phyloP scores from a whole-genome alignment of 192 early-diverging fungal species.

The Dissophora ornata region DNA sequence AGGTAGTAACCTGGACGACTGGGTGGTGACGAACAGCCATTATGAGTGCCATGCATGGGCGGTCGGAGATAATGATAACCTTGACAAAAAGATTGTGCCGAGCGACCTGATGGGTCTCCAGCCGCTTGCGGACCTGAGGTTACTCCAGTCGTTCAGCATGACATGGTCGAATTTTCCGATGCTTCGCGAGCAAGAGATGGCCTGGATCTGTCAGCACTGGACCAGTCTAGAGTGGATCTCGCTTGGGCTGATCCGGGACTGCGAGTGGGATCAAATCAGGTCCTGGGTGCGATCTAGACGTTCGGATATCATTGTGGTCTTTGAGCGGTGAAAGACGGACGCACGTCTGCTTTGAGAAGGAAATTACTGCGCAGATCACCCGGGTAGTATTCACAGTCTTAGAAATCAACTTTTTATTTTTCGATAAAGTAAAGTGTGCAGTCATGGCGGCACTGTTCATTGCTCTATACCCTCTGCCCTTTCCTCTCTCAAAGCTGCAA shows the following conservation, averaged over 20 bases:
- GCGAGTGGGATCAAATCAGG: slow-evolving; percentile 22
- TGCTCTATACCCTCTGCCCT: too few species aligned
- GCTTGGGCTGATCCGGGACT: slow-evolving; percentile 15
- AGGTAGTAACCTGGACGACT: neutral
- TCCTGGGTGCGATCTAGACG: slow-evolving; percentile 7
- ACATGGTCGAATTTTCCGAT: slow-evolving; percentile 27
- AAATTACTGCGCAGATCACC: too few species aligned
- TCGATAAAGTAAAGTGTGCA: too few species aligned
- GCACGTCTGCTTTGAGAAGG: too few species aligned
- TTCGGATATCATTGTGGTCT: slow-evolving; percentile 18
- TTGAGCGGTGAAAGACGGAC: slow-evolving; percentile 15
- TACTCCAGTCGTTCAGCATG: slow-evolving; percentile 20
- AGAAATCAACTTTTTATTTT: too few species aligned
- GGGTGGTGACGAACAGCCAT: too few species aligned
- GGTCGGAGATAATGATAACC: too few species aligned
- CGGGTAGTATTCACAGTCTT: too few species aligned
- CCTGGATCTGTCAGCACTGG: slow-evolving; percentile 31
- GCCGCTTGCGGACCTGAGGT: slow-evolving; percentile 10
- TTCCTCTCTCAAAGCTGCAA: too few species aligned
- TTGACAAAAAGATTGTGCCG: slow-evolving; percentile 9
- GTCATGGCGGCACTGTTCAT: too few species aligned
- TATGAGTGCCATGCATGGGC: too few species aligned
- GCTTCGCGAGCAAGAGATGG: slow-evolving; percentile 17
- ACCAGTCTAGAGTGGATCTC: slow-evolving; percentile 18
- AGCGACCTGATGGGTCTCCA: slow-evolving; percentile 2